Conservation (phyloP, 352 stramenopile species). For the Globisporangium nagaii region DNA sequence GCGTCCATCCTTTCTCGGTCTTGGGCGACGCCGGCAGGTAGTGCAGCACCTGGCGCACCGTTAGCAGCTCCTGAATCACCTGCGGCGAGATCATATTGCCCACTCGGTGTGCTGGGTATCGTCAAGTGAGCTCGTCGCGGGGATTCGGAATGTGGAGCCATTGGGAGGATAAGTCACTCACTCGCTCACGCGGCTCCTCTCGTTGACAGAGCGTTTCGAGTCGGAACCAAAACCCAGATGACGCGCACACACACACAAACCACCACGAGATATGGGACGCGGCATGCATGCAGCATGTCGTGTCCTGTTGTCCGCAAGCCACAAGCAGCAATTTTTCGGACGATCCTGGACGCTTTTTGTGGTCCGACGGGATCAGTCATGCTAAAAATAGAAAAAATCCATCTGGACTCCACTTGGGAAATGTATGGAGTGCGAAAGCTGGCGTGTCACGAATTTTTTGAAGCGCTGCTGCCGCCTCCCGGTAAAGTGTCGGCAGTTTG, state of each 20-base stretch:
- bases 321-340: neutral
- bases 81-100: conserved; percentile 19
- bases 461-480: neutral
- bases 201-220: neutral
- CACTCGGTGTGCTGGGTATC: conserved; percentile 1
- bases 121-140: neutral
- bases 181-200: too few species aligned
- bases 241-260: conserved; percentile 2
- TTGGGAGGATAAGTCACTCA: too few species aligned
- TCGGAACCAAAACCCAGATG: neutral
- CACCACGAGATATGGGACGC: too few species aligned
- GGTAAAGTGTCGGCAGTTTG: neutral
- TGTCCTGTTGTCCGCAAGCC: neutral
- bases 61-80: conserved; percentile 30
- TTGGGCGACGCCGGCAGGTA: conserved; percentile 28
- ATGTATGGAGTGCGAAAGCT: neutral
- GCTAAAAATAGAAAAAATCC: conserved; percentile 6
- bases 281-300: too few species aligned
- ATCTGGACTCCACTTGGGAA: neutral
- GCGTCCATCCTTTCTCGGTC: conserved; percentile 25
- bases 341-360: neutral
- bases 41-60: conserved; percentile 27
- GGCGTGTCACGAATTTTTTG: neutral
- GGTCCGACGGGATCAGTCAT: conserved; percentile 2
- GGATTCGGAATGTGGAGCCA: neutral